Evolutionary conservation across 139 green algal genomes (phyloP).

Genomic region (Chlamydomonas schloesseri): DNA sequence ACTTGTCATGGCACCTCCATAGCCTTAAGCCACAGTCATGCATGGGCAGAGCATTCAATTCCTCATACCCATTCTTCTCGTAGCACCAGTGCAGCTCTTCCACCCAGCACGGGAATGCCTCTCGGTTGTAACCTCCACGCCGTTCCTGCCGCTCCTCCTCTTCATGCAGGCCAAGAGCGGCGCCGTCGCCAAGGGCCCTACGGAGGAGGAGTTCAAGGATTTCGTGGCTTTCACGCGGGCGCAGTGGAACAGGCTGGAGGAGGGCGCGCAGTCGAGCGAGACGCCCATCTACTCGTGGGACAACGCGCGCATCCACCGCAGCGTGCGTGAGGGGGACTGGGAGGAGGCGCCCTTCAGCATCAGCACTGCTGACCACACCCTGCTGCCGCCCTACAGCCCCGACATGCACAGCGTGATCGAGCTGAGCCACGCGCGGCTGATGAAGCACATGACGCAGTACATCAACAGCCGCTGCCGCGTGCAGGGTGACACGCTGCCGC

Average conservation of each 20-base stretch:
- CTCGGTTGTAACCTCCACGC: neutral
- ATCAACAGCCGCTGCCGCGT: no score
- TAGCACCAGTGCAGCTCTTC: neutral
- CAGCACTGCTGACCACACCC: neutral
- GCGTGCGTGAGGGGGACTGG: neutral
- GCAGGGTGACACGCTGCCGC: no score
- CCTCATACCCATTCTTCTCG: no score
- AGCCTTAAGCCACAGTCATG: neutral
- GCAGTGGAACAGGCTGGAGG: neutral
- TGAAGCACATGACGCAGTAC: no score
- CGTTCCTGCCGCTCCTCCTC: neutral
- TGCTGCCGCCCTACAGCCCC: neutral
- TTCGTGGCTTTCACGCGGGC: neutral
- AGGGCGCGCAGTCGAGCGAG: neutral
- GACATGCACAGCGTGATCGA: neutral
- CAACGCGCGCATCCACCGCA: neutral
- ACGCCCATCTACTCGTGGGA: neutral
- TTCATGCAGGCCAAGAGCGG: neutral
- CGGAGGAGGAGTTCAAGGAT: neutral
- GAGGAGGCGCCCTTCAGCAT: neutral
- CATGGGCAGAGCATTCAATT: neutral
- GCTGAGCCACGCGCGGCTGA: neutral
- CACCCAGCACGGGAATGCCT: neutral
- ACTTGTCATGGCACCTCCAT: neutral
- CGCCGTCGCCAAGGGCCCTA: neutral